Evolutionary conservation across 139 green algal species (phyloP).

Genomic region (Volvox reticuliferus): DNA sequence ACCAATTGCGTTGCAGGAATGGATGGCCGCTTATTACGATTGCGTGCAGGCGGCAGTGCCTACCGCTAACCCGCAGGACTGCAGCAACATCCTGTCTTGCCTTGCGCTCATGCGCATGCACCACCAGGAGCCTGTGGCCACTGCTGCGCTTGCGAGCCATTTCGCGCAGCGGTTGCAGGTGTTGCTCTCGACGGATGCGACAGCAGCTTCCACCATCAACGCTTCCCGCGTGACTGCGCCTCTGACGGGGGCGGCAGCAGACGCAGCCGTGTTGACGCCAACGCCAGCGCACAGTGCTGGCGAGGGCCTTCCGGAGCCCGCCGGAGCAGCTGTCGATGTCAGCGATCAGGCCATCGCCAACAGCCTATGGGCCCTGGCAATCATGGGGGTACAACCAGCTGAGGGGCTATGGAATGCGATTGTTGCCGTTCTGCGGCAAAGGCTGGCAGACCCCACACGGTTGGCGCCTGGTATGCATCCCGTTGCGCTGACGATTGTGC

Average conservation of each 20-base stretch:
- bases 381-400: neutral
- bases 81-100: conserved; percentile 18
- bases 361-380: conserved; percentile 42
- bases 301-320: neutral
- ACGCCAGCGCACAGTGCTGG: neutral
- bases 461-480: neutral
- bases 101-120: conserved; percentile 27
- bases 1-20: neutral
- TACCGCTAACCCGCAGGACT: conserved; percentile 5
- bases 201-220: neutral
- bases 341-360: conserved; percentile 39
- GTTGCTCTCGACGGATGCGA: neutral
- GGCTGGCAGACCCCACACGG: neutral
- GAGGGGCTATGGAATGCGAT: conserved; percentile 23
- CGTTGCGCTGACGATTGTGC: conserved; percentile 18
- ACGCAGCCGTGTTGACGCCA: neutral
- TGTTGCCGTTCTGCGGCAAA: neutral
- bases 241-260: neutral
- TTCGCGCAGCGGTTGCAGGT: neutral
- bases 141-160: neutral
- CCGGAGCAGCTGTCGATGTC: neutral
- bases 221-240: neutral
- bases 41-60: neutral
- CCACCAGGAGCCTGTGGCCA: neutral
- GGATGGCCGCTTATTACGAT: conserved; percentile 27